Conservation (phyloP, 2,329 filamentous ascomycete species). For the Venturia effusa region DNA sequence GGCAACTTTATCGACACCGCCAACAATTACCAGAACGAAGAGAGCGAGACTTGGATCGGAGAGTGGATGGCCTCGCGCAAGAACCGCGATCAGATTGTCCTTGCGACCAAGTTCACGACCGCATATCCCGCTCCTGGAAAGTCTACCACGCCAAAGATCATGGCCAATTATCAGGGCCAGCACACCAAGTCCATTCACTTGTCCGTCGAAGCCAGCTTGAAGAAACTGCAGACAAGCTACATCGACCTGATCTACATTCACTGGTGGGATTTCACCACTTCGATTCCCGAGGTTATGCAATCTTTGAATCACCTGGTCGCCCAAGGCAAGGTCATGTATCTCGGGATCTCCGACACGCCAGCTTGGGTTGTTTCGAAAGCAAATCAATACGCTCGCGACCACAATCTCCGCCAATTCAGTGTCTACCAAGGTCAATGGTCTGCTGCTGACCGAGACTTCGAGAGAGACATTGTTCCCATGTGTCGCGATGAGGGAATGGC, state of each 20-base stretch:
- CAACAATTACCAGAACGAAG: constrained; percentile 36
- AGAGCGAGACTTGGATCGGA: constrained; percentile 38
- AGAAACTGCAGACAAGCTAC: constrained; percentile 31
- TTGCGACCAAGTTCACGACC: constrained; percentile 44
- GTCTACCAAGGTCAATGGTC: constrained; percentile 60
- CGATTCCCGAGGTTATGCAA: constrained; percentile 28
- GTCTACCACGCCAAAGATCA: constrained; percentile 18
- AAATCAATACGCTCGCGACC: constrained; percentile 51
- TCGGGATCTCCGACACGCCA: constrained; percentile 28
- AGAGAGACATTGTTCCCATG: constrained; percentile 62
- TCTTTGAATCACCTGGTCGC: constrained; percentile 24
- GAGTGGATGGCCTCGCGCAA: constrained; percentile 39
- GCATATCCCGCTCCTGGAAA: constrained; percentile 21
- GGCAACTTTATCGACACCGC: constrained; percentile 41
- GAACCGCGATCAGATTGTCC: constrained; percentile 39
- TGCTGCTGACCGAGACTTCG: constrained; percentile 51
- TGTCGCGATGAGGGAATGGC: constrained; percentile 50
- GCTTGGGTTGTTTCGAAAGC: constrained; percentile 34
- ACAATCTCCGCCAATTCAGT: constrained; percentile 59
- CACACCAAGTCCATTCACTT: constrained; percentile 26
- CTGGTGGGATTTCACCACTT: constrained; percentile 27
- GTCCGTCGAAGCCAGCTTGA: constrained; percentile 28
- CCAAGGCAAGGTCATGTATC: constrained; percentile 28
- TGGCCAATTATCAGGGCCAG: constrained; percentile 34
- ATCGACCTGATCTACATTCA: constrained; percentile 21